phyloP scores from a whole-genome alignment of 768 basidiomycete genomes.

The Boletus reticulatus region DNA sequence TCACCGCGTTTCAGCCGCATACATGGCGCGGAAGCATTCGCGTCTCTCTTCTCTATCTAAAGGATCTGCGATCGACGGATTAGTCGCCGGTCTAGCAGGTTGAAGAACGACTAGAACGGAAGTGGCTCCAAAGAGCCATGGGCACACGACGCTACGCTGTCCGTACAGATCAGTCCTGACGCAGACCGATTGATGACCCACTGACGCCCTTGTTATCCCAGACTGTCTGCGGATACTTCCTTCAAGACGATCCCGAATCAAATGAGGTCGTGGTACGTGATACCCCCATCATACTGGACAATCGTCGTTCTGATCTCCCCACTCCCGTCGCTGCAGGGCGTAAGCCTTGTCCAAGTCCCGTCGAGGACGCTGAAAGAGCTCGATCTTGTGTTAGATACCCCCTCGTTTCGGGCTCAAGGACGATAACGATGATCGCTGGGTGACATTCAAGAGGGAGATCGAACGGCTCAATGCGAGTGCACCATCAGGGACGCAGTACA shows the following conservation, averaged over 20 bases:
- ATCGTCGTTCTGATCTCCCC: not conserved
- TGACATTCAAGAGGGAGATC: constrained; percentile 40
- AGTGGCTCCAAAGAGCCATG: not conserved
- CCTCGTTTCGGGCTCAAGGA: constrained; percentile 60
- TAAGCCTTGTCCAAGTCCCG: constrained; percentile 3
- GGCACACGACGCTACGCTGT: constrained; percentile 15
- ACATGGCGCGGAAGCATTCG: not conserved
- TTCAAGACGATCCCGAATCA: constrained; percentile 20
- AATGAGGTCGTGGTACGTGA: constrained; percentile 13
- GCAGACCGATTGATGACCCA: not conserved
- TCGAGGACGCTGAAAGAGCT: not conserved
- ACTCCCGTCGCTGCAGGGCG: constrained; percentile 4
- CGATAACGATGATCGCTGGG: constrained; percentile 49
- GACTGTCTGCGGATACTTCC: constrained; percentile 13
- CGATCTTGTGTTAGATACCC: constrained; percentile 42
- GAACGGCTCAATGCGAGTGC: constrained; percentile 43
- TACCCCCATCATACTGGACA: not conserved
- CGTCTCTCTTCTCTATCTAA: not conserved
- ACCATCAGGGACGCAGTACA: constrained; percentile 44
- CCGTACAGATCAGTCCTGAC: not conserved
- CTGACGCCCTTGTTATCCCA: not conserved
- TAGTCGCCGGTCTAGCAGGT: not conserved
- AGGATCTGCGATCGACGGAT: not conserved
- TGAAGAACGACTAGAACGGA: not conserved
- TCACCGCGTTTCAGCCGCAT: not conserved